Percentiles rank a stretch among this genome's conserved stretches.
phyloP scores from a whole-genome alignment of 148 eudicot species.

The Spergularia bocconei region DNA sequence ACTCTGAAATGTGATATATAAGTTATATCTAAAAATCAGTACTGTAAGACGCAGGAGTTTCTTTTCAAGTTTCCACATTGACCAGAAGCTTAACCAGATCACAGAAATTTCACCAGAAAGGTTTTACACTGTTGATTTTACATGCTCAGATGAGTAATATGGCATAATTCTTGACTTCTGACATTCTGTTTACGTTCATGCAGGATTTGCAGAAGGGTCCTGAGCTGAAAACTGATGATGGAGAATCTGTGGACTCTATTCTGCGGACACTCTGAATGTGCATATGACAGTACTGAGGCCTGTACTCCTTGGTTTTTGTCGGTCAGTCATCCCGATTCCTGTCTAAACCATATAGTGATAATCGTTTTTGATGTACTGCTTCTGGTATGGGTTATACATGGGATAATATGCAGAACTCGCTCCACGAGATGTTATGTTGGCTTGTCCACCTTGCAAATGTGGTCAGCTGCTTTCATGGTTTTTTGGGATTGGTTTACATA shows the following conservation, averaged over 20 bases:
- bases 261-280: slow-evolving; percentile 34
- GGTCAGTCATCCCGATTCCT: slow-evolving; percentile 60
- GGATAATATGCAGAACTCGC: slow-evolving; percentile 30
- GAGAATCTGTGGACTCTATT: slow-evolving; percentile 29
- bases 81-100: no score
- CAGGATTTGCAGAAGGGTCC: slow-evolving; percentile 3
- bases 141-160: no score
- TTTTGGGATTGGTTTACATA: slow-evolving; percentile 38
- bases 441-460: slow-evolving; percentile 37
- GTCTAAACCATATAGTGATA: slow-evolving; percentile 59
- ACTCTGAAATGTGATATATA: no score
- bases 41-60: no score
- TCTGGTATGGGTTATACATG: slow-evolving; percentile 40
- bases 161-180: no score
- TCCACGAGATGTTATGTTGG: slow-evolving; percentile 27
- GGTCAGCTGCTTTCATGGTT: slow-evolving; percentile 53
- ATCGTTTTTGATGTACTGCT: slow-evolving; percentile 54
- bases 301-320: slow-evolving; percentile 38
- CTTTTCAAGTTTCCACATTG: no score
- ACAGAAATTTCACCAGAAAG: no score
- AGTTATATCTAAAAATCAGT: no score
- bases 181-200: no score
- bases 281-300: slow-evolving; percentile 22
- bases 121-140: no score
- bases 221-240: slow-evolving; percentile 19